Percentiles rank a stretch among this genome's conserved stretches.
These are phyloP conservation scores for Chamaecrista fasciculata DNA, from an alignment of 306 rosid genomes.

Conservation along the genomic window DNA sequence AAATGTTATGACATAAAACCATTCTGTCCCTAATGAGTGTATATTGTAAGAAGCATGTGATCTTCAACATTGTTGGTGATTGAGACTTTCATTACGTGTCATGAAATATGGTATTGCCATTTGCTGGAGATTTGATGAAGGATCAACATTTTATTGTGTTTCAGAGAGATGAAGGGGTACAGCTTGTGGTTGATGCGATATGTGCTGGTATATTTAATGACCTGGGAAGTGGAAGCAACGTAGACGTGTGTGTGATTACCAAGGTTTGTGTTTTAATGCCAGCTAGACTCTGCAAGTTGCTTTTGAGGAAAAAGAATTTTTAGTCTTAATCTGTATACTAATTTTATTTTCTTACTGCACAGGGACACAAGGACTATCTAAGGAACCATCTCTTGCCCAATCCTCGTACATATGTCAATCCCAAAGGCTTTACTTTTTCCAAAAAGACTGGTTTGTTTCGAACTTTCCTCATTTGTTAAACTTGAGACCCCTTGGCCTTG, in stretches of 20 bases:
- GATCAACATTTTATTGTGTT: conserved; percentile 22
- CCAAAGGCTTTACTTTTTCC: conserved; percentile 60
- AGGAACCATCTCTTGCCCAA: conserved; percentile 81
- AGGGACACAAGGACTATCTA: conserved; percentile 86
- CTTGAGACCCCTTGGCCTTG: background rate
- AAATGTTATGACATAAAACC: too few relatives aligned
- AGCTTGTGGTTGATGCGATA: conserved; percentile 71
- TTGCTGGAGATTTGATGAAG: background rate
- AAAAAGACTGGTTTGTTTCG: conserved; percentile 76
- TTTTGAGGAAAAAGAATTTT: conserved; percentile 15
- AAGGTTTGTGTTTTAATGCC: conserved; percentile 56
- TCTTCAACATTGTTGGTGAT: background rate
- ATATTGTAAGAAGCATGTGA: too few relatives aligned
- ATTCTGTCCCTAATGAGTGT: too few relatives aligned
- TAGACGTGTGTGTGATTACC: conserved; percentile 90
- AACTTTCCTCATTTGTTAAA: conserved; percentile 21
- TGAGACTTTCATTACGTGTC: background rate
- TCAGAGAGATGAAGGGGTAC: conserved; percentile 83
- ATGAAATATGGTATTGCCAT: background rate
- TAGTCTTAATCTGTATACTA: conserved; percentile 1
- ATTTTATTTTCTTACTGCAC: conserved; percentile 30
- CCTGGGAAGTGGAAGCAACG: conserved; percentile 96
- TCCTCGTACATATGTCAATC: conserved; percentile 76
- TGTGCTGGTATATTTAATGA: conserved; percentile 93
- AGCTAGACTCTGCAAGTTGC: background rate